These are phyloP conservation scores for Diaporthe caulivora DNA, from an alignment of 2,329 filamentous ascomycete species.

Conservation along the genomic window DNA sequence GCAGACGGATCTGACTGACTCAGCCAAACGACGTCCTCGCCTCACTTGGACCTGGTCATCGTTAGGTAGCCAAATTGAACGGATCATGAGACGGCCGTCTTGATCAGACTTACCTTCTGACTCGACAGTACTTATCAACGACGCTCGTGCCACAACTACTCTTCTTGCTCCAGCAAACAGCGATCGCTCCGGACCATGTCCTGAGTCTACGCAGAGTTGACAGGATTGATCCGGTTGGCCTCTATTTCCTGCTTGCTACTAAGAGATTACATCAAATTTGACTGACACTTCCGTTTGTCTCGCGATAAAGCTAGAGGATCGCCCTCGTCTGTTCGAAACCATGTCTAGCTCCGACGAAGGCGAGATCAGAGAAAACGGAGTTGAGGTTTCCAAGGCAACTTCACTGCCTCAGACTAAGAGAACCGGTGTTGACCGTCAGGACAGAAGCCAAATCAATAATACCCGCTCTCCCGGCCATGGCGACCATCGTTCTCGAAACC, in stretches of 20 bases:
- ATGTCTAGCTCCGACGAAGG: slow-evolving; percentile 80
- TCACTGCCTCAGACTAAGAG: slow-evolving; percentile 80
- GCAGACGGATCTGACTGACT: not conserved
- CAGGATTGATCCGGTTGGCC: slow-evolving; percentile 49
- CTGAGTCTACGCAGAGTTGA: slow-evolving; percentile 43
- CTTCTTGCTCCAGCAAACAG: slow-evolving; percentile 5
- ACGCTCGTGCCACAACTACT: not conserved
- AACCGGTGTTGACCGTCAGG: slow-evolving; percentile 91
- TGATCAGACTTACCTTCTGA: not conserved
- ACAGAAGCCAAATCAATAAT: slow-evolving; percentile 79
- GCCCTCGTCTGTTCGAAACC: slow-evolving; percentile 33
- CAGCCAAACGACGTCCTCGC: slow-evolving; percentile 23
- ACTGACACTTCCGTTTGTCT: slow-evolving; percentile 39
- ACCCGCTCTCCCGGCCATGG: slow-evolving; percentile 68
- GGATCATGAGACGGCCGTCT: not conserved
- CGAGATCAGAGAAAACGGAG: slow-evolving; percentile 83
- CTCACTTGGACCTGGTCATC: not conserved
- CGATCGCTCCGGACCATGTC: slow-evolving; percentile 40
- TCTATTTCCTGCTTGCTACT: slow-evolving; percentile 41
- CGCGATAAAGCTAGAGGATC: slow-evolving; percentile 38
- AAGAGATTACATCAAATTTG: slow-evolving; percentile 35
- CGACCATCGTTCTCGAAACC: slow-evolving; percentile 60
- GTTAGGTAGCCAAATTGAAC: not conserved
- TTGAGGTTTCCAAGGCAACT: slow-evolving; percentile 83
- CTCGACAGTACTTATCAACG: not conserved